Percentiles rank a stretch among this genome's conserved stretches.
Conservation (phyloP, 495 filamentous ascomycete genomes). For the Aspergillus affinis region DNA sequence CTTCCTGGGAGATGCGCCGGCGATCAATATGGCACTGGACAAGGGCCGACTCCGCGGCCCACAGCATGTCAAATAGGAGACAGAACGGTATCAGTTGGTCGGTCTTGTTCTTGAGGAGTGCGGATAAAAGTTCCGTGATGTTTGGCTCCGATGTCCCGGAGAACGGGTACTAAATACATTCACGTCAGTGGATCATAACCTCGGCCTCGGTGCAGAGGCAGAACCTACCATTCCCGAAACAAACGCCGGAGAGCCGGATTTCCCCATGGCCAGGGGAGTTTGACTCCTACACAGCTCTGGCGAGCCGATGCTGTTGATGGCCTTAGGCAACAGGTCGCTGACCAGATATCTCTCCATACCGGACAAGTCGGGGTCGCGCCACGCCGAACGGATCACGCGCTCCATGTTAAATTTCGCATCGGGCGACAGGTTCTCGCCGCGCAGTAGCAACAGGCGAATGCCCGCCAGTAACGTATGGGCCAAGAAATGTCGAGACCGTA, state of each 20-base stretch:
- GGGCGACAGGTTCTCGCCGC: constrained; percentile 16
- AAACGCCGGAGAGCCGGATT: background rate
- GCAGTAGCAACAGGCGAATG: constrained; percentile 25
- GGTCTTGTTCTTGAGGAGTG: constrained; percentile 17
- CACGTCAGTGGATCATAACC: background rate
- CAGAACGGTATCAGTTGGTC: constrained; percentile 21
- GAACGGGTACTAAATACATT: constrained; percentile 23
- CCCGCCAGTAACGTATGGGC: constrained; percentile 24
- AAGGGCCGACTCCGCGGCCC: constrained; percentile 25
- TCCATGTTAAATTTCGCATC: constrained; percentile 27
- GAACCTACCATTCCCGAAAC: constrained; percentile 22
- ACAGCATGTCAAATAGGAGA: constrained; percentile 23
- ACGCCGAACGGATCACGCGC: constrained; percentile 24
- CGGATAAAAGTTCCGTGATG: constrained; percentile 23
- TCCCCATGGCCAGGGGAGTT: background rate
- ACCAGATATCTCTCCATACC: constrained; percentile 24
- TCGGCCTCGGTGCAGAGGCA: background rate
- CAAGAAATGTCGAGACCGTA: constrained; percentile 22
- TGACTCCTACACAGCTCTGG: constrained; percentile 12
- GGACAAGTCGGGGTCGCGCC: constrained; percentile 26
- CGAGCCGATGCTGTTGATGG: constrained; percentile 21
- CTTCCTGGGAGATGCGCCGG: constrained; percentile 24
- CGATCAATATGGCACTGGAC: constrained; percentile 29
- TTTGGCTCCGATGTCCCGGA: constrained; percentile 19
- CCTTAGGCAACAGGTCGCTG: constrained; percentile 20